Evolutionary conservation across 495 filamentous ascomycete genomes (phyloP).

Genomic region (Penicillium silybi): DNA sequence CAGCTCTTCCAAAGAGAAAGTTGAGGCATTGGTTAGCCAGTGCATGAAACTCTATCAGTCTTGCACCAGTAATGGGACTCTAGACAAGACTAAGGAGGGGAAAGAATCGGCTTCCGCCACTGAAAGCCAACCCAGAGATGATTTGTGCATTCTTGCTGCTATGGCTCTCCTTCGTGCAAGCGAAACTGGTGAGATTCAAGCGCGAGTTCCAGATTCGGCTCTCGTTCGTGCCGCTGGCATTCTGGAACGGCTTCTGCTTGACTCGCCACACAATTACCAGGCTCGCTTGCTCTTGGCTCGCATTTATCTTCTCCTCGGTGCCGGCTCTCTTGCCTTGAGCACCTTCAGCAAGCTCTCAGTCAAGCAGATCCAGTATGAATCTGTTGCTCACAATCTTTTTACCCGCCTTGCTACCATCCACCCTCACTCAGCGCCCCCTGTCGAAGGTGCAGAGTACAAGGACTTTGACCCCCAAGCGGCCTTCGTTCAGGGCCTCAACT

Average conservation of each 20-base stretch:
- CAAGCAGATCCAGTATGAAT: constrained; percentile 59
- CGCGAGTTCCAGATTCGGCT: constrained; percentile 28
- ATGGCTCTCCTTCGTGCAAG: constrained; percentile 50
- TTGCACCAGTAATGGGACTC: constrained; percentile 3
- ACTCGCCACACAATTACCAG: constrained; percentile 57
- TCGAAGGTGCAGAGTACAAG: constrained; percentile 39
- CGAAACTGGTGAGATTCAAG: constrained; percentile 13
- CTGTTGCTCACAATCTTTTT: constrained; percentile 53
- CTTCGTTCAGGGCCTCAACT: constrained; percentile 39
- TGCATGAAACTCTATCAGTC: constrained; percentile 46
- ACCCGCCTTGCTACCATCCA: constrained; percentile 57
- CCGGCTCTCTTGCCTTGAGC: constrained; percentile 49
- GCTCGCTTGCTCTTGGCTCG: constrained; percentile 52
- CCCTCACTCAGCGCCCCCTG: constrained; percentile 41
- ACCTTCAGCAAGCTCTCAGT: constrained; percentile 54
- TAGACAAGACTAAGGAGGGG: constrained; percentile 2
- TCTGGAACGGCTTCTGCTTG: constrained; percentile 44
- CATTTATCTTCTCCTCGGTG: constrained; percentile 51
- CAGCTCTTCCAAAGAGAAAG: constrained; percentile 24
- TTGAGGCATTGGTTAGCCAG: constrained; percentile 43
- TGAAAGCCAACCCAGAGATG: constrained; percentile 56
- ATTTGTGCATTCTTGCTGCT: constrained; percentile 52
- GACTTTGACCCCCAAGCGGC: constrained; percentile 42
- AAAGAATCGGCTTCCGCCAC: constrained; percentile 31
- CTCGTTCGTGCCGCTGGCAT: constrained; percentile 51